Evolutionary conservation across 2,329 filamentous ascomycete species (phyloP).

Genomic region (Fusarium sp.): DNA sequence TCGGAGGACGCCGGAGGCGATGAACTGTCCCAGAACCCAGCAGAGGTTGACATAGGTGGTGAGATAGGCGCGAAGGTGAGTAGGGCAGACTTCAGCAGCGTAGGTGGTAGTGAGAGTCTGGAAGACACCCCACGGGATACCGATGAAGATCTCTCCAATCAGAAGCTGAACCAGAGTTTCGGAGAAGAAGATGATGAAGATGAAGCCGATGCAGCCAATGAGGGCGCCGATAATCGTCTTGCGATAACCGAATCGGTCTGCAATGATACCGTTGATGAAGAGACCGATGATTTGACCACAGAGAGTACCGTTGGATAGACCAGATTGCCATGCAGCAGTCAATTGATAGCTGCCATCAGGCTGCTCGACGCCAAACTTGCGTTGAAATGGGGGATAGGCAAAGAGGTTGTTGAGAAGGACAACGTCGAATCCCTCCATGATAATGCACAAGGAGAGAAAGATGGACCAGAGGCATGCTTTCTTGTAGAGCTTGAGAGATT

Average conservation of each 20-base stretch:
- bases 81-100: conserved; percentile 63
- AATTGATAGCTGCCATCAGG: conserved; percentile 61
- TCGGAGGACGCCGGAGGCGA: conserved; percentile 60
- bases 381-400: conserved; percentile 57
- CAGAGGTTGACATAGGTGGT: conserved; percentile 66
- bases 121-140: conserved; percentile 64
- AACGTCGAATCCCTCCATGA: conserved; percentile 61
- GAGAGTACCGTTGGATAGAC: conserved; percentile 63
- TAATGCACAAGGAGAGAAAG: conserved; percentile 56
- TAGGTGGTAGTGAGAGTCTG: conserved; percentile 64
- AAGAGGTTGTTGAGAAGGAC: conserved; percentile 59
- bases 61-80: conserved; percentile 64
- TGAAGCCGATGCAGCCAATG: conserved; percentile 57
- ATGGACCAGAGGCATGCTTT: conserved; percentile 57
- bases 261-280: conserved; percentile 63
- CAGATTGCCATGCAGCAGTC: conserved; percentile 67
- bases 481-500: conserved; percentile 59
- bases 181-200: conserved; percentile 66
- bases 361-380: conserved; percentile 56
- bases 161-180: conserved; percentile 59
- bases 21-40: conserved; percentile 65
- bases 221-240: conserved; percentile 64
- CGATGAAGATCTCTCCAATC: conserved; percentile 62
- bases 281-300: conserved; percentile 67
- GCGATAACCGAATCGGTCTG: conserved; percentile 63